Conservation (phyloP, 2,329 filamentous ascomycete genomes). For the Pseudocercospora vitis region DNA sequence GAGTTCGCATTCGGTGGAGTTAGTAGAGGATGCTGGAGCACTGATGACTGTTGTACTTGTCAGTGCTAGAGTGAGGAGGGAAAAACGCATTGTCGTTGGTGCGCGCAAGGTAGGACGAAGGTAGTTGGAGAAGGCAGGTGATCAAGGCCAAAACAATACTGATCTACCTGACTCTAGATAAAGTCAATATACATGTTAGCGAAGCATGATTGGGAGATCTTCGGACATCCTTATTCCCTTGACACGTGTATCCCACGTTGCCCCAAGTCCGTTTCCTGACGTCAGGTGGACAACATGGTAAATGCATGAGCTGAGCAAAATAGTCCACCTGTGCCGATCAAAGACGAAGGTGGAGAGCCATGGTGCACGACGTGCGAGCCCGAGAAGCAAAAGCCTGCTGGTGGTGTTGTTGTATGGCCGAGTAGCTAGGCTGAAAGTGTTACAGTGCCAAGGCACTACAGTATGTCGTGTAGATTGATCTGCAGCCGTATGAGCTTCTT, state of each 20-base stretch:
- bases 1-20: neutral
- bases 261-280: neutral
- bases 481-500: neutral
- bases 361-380: neutral
- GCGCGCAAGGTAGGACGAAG: too few species aligned
- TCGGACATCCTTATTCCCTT: neutral
- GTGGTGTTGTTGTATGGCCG: neutral
- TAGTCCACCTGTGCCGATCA: neutral
- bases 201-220: too few species aligned
- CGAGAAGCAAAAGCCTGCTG: neutral
- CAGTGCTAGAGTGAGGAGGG: too few species aligned
- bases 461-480: conserved; percentile 1
- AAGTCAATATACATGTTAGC: too few species aligned
- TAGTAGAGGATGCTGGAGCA: neutral
- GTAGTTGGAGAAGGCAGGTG: too few species aligned
- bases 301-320: neutral
- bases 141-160: too few species aligned
- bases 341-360: too few species aligned
- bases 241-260: neutral
- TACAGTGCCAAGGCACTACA: conserved; percentile 1
- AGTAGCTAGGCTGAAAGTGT: neutral
- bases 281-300: neutral
- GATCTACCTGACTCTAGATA: too few species aligned
- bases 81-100: too few species aligned
- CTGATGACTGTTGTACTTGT: neutral